Percentiles rank a stretch among this genome's conserved stretches.
These are phyloP conservation scores for Pseudoturritis turrita DNA, from an alignment of 345 rosid genomes.

Conservation along the genomic window DNA sequence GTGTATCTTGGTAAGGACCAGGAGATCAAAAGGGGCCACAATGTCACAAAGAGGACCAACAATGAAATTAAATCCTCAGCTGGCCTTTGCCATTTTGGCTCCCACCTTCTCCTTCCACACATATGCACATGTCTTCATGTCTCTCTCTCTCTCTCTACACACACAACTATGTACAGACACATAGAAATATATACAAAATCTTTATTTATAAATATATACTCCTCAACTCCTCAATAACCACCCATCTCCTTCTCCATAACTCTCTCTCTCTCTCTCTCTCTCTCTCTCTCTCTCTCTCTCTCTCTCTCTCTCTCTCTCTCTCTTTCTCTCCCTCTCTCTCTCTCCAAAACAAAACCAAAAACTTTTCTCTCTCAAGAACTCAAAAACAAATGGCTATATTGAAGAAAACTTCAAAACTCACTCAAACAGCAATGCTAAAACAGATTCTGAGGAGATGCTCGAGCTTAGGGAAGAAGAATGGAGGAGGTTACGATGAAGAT, in stretches of 20 bases:
- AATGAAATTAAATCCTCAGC: constrained; percentile 29
- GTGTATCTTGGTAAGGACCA: constrained; percentile 36
- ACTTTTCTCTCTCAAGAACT: constrained; percentile 9
- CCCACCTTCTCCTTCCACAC: constrained; percentile 48
- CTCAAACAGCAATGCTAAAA: constrained; percentile 52
- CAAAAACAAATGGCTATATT: constrained; percentile 42
- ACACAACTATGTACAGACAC: constrained; percentile 11
- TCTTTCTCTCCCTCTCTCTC: background rate
- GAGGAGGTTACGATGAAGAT: constrained; percentile 36
- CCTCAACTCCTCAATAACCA: constrained; percentile 28
- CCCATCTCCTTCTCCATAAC: constrained; percentile 21
- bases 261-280: constrained; percentile 11
- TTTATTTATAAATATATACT: constrained; percentile 32
- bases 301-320: constrained; percentile 15
- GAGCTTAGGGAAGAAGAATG: constrained; percentile 56
- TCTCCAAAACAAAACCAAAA: constrained; percentile 14
- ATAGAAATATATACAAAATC: constrained; percentile 28
- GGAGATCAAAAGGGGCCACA: constrained; percentile 44
- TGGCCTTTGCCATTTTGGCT: constrained; percentile 41
- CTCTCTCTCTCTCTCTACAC: constrained; percentile 6
- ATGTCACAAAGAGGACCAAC: constrained; percentile 53
- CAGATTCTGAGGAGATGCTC: constrained; percentile 69
- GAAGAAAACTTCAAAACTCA: constrained; percentile 46
- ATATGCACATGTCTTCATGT: constrained; percentile 42
- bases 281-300: constrained; percentile 9